Evolutionary conservation across 192 early-diverging fungal genomes (phyloP), one percentile per base, ranked within the genome.

Genomic region (Backusella westeae): DNA sequence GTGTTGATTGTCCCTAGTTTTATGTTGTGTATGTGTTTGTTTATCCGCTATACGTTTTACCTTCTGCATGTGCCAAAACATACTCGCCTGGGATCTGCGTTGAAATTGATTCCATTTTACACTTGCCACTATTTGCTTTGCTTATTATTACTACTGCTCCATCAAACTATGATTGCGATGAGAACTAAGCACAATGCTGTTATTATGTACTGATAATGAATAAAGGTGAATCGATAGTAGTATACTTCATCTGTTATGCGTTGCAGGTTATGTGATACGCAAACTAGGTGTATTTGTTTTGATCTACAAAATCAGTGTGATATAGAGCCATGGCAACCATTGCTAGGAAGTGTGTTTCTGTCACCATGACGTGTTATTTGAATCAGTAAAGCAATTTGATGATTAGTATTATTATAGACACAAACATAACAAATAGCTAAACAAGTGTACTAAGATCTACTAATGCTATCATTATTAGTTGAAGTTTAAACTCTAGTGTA

Each of bases 111-210:
- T 59, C 96, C 95, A 81, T 99, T 39, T 97, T 0, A 98, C 93
- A 59, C 89, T 94, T 1, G 97, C 94, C 5, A 98, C 95, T 4
- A 99, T 97, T 85, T 99, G 97, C 82, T 99, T 99, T 9, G 98
- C 29, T 32, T 32, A 32, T 98, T 35, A 99, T 94, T 0, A 99
- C 97, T 9, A 97, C 95, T 5, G 98, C 98, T 32, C 97, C 91
- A 69, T 97, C 97, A 88, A 96, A 99, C 91, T 77, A 67, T 67
- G 29, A 66, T 29, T 41, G 9, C 14, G 17, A n/a, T 66, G 46
- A 49, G 46, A 10, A 39, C 10, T 39, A 39, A 10, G 38, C 38
- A 39, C 2, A 39, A 39, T 12, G 10, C 38, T 39, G 38, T 39
- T 12, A 39, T 12, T 39, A 39, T 39, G 10, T 39, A 39, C 38